Evolutionary conservation across 2,329 filamentous ascomycete genomes (phyloP).

Genomic region (Coniochaeta sp.): DNA sequence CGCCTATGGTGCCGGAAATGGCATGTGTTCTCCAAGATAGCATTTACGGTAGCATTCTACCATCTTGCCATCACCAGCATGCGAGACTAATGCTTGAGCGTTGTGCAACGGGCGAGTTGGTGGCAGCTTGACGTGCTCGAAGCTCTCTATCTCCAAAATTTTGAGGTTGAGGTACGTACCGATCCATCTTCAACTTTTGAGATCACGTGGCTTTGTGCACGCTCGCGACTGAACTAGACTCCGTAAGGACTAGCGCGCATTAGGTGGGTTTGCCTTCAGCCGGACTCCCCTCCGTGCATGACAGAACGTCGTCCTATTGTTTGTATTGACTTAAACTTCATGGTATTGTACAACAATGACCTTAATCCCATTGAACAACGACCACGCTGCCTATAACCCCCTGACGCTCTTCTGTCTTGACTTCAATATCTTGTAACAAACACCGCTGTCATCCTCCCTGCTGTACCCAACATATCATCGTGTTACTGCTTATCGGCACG

Average conservation of each 20-base stretch:
- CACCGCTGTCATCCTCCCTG: not conserved
- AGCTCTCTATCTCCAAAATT: conserved; percentile 2
- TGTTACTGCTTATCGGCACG: not conserved
- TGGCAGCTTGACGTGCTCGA: no score
- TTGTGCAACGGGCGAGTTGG: no score
- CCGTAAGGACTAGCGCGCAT: no score
- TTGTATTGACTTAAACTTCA: not conserved
- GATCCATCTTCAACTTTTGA: not conserved
- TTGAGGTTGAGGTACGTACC: conserved; percentile 3
- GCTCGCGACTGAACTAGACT: not conserved
- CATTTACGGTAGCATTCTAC: conserved; percentile 3
- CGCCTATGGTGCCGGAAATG: conserved; percentile 2
- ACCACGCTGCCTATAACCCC: not conserved
- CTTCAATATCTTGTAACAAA: not conserved
- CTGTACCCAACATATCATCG: not conserved
- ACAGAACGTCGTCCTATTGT: not conserved
- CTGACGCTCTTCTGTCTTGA: not conserved
- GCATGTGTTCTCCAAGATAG: conserved; percentile 3
- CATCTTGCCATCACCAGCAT: conserved; percentile 2
- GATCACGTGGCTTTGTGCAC: not conserved
- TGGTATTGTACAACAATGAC: not conserved
- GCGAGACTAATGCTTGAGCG: not conserved
- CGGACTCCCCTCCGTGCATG: not conserved
- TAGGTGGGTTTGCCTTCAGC: not conserved
- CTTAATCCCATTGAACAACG: not conserved